These are phyloP conservation scores for Auriscalpium microsporum DNA, from an alignment of 768 basidiomycete genomes.

Conservation along the genomic window DNA sequence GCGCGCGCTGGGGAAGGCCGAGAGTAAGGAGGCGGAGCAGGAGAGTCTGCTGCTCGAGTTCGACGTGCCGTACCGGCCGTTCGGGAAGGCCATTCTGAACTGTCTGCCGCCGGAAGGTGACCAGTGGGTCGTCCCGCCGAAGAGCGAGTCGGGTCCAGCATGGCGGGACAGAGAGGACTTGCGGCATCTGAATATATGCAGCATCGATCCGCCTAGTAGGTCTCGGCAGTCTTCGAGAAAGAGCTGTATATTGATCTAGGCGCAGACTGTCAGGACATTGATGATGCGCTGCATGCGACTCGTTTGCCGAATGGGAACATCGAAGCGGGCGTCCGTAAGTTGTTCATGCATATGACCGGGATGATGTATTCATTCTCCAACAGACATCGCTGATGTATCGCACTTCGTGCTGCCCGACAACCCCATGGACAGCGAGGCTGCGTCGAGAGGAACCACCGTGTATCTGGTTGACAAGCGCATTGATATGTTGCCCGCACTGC, in stretches of 20 bases:
- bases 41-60: constrained; percentile 90
- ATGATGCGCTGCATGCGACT: constrained; percentile 92
- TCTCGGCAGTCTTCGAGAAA: not conserved
- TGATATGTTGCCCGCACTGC: constrained; percentile 90
- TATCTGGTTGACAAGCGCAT: constrained; percentile 98
- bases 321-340: constrained; percentile 96
- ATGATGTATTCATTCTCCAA: not conserved
- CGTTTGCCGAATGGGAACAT: constrained; percentile 86
- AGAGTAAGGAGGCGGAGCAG: constrained; percentile 93
- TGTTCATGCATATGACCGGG: not conserved
- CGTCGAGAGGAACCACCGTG: constrained; percentile 92
- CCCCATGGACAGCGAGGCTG: constrained; percentile 93
- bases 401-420: constrained; percentile 91
- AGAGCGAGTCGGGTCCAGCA: constrained; percentile 36
- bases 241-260: not conserved
- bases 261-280: constrained; percentile 92
- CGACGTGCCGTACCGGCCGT: constrained; percentile 92
- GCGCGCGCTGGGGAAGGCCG: constrained; percentile 80
- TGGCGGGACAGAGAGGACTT: constrained; percentile 90
- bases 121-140: constrained; percentile 84
- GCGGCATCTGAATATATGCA: constrained; percentile 79
- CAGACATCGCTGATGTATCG: constrained; percentile 98
- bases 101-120: constrained; percentile 90
- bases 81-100: constrained; percentile 89
- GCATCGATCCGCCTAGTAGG: constrained; percentile 91